Conservation (phyloP, 2,329 filamentous ascomycete genomes). For the Xylaria sp. region DNA sequence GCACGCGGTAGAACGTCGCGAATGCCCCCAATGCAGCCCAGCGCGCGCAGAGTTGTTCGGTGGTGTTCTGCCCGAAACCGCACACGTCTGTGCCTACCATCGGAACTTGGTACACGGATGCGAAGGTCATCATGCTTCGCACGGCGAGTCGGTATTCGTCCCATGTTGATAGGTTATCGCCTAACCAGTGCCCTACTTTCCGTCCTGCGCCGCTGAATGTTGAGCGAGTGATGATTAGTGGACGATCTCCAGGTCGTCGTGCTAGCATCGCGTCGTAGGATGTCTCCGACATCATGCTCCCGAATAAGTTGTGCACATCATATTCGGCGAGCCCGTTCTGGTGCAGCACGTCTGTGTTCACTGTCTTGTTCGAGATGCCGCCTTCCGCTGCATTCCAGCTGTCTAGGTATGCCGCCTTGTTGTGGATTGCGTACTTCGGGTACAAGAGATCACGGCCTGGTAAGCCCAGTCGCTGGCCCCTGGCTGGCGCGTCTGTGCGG, state of each 20-base stretch:
- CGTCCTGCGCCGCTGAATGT: slow-evolving; percentile 78
- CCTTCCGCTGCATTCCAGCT: slow-evolving; percentile 56
- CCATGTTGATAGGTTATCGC: slow-evolving; percentile 68
- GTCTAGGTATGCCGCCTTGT: slow-evolving; percentile 62
- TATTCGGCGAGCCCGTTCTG: slow-evolving; percentile 74
- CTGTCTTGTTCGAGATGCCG: slow-evolving; percentile 65
- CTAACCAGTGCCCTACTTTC: slow-evolving; percentile 70
- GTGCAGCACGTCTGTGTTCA: slow-evolving; percentile 74
- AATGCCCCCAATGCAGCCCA: slow-evolving; percentile 80
- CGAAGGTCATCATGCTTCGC: slow-evolving; percentile 67
- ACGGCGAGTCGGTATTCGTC: slow-evolving; percentile 68
- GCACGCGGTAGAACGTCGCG: slow-evolving; percentile 79
- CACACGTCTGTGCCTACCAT: slow-evolving; percentile 80
- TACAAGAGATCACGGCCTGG: slow-evolving; percentile 70
- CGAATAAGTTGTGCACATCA: slow-evolving; percentile 82
- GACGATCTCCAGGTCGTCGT: slow-evolving; percentile 70
- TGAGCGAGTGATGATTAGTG: slow-evolving; percentile 78
- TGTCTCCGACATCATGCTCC: slow-evolving; percentile 76
- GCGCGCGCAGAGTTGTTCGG: slow-evolving; percentile 75
- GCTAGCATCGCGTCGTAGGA: slow-evolving; percentile 73
- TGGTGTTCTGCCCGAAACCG: slow-evolving; percentile 75
- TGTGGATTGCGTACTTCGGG: slow-evolving; percentile 73
- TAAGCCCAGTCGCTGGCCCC: slow-evolving; percentile 63
- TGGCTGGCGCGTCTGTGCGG: slow-evolving; percentile 38
- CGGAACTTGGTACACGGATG: slow-evolving; percentile 73